Conservation (phyloP, 202 grass and related monocot species). For the Tripidium arundinaceum region DNA sequence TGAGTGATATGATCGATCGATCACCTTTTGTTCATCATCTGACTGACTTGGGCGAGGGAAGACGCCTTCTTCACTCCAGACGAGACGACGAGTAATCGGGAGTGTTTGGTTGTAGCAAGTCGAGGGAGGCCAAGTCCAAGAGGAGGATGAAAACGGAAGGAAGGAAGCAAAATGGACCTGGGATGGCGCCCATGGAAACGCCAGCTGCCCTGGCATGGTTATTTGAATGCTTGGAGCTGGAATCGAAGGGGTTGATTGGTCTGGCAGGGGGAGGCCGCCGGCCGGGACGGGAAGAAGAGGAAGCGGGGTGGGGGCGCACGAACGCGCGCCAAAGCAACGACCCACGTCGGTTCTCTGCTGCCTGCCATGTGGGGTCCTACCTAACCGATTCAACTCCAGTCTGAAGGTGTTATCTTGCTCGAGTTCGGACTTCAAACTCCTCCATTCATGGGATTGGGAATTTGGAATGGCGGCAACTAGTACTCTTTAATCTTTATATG, state of each 20-base stretch:
- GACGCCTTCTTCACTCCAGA: not conserved
- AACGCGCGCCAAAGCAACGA: not conserved
- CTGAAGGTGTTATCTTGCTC: no score
- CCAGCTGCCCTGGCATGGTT: constrained; percentile 13
- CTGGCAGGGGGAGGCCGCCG: not conserved
- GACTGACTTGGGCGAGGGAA: not conserved
- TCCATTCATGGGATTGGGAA: no score
- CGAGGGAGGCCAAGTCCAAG: not conserved
- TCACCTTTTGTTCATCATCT: not conserved
- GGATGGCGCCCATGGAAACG: not conserved
- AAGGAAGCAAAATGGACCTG: no score
- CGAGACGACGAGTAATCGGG: not conserved
- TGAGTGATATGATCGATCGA: not conserved
- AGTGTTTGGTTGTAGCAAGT: not conserved
- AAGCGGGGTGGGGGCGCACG: not conserved
- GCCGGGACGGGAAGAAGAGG: not conserved
- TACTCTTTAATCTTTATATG: no score
- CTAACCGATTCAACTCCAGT: no score
- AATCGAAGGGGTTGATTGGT: not conserved
- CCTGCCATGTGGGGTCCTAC: constrained; percentile 2
- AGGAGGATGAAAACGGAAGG: not conserved
- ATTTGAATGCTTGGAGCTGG: constrained; percentile 7
- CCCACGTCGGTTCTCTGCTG: not conserved
- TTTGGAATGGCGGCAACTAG: no score
- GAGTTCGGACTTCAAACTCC: no score